Conservation (phyloP, 2,329 filamentous ascomycete genomes). For the Scleromitrula shiraiana region DNA sequence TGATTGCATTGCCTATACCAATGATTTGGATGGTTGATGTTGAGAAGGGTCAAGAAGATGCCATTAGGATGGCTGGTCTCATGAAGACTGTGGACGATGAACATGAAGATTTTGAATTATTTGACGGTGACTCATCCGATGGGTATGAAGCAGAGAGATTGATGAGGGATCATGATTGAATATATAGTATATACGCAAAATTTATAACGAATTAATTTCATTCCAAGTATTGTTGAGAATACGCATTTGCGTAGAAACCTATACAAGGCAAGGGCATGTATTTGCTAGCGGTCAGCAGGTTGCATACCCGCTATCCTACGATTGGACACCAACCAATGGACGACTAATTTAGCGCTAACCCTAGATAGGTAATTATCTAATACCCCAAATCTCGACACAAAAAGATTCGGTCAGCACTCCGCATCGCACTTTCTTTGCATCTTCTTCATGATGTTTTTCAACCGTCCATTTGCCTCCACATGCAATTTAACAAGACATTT, state of each 20-base stretch:
- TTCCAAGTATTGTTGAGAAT: neutral
- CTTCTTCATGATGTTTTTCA: neutral
- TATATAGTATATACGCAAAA: neutral
- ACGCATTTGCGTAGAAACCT: neutral
- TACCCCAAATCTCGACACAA: neutral
- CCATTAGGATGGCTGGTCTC: constrained; percentile 51
- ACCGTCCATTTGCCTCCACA: neutral
- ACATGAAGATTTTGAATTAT: constrained; percentile 3
- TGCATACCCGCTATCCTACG: neutral
- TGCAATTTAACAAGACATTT: neutral
- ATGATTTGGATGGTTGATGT: constrained; percentile 81
- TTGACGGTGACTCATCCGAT: constrained; percentile 5
- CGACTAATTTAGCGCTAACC: no score
- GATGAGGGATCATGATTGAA: constrained; percentile 7
- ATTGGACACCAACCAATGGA: no score
- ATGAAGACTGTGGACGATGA: constrained; percentile 39
- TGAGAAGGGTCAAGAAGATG: constrained; percentile 65
- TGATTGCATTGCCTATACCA: constrained; percentile 80
- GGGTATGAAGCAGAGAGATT: constrained; percentile 6
- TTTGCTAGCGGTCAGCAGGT: neutral
- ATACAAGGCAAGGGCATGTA: neutral
- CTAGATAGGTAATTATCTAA: no score
- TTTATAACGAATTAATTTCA: neutral
- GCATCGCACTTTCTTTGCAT: neutral
- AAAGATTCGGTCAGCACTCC: neutral